phyloP scores from a whole-genome alignment of 176 grass and related monocot species.

The Luzula sylvatica region DNA sequence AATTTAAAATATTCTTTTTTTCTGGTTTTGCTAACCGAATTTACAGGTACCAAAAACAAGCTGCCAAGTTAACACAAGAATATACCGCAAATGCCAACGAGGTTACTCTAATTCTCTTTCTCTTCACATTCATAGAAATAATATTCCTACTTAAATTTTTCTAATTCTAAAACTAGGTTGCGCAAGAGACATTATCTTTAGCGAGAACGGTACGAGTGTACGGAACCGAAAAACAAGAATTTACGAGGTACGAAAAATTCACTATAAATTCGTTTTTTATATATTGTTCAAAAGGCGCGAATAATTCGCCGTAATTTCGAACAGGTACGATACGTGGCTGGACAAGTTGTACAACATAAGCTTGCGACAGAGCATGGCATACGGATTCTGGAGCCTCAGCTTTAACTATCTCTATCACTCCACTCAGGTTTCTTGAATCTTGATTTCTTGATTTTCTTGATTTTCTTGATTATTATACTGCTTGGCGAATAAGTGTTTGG shows the following conservation, averaged over 20 bases:
- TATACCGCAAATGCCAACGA: constrained; percentile 91
- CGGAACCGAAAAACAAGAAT: constrained; percentile 88
- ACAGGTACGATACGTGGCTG: constrained; percentile 84
- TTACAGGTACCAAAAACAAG: constrained; percentile 82
- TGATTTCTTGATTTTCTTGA: not conserved
- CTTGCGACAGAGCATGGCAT: constrained; percentile 88
- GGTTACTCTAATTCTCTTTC: constrained; percentile 34
- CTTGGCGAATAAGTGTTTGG: constrained; percentile 61
- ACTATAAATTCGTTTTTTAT: not conserved
- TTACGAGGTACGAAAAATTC: constrained; percentile 51
- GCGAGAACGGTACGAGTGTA: constrained; percentile 80
- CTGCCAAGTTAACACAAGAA: constrained; percentile 82
- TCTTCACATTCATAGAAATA: not conserved
- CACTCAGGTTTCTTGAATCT: constrained; percentile 60
- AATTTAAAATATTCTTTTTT: constrained; percentile 15
- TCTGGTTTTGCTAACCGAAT: constrained; percentile 18
- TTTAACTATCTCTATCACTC: constrained; percentile 98
- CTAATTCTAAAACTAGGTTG: constrained; percentile 51
- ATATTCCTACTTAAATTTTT: not conserved
- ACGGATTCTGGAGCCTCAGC: constrained; percentile 89
- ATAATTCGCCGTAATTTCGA: constrained; percentile 29
- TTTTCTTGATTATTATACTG: constrained; percentile 33
- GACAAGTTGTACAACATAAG: constrained; percentile 77
- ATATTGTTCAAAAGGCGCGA: constrained; percentile 6
- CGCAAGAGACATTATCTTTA: constrained; percentile 81